phyloP scores from a whole-genome alignment of 1,284 basidiomycete species.

The Malassezia arunalokei region DNA sequence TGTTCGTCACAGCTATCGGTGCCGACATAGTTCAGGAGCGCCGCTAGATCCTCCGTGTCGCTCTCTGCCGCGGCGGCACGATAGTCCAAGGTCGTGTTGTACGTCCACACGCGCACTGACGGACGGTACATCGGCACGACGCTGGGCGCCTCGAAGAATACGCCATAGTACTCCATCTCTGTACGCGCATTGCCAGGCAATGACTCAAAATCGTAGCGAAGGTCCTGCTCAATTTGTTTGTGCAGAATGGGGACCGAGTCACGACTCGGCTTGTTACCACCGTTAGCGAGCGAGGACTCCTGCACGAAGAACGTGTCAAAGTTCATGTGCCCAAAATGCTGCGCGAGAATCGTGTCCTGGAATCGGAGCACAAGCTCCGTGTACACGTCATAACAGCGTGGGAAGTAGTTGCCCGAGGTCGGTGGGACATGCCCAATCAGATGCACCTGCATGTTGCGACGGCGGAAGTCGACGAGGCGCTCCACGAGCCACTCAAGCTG shows the following conservation, averaged over 20 bases:
- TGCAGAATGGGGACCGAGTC: neutral
- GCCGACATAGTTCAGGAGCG: slow-evolving; percentile 2
- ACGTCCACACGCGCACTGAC: slow-evolving; percentile 62
- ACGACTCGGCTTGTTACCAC: neutral
- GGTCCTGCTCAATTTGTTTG: slow-evolving; percentile 19
- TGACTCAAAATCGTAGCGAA: slow-evolving; percentile 37
- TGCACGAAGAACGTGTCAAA: slow-evolving; percentile 42
- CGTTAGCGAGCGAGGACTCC: slow-evolving; percentile 15
- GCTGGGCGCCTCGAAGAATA: slow-evolving; percentile 33
- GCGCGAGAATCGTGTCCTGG: slow-evolving; percentile 80
- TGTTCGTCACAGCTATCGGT: slow-evolving; percentile 21
- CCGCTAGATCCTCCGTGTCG: slow-evolving; percentile 31
- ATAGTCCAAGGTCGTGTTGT: slow-evolving; percentile 34
- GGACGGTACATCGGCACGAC: slow-evolving; percentile 83
- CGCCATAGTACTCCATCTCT: slow-evolving; percentile 30
- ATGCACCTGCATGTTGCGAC: slow-evolving; percentile 63
- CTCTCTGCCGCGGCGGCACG: neutral
- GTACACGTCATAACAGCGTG: slow-evolving; percentile 67
- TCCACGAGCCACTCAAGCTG: slow-evolving; percentile 71
- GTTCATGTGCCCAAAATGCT: slow-evolving; percentile 64
- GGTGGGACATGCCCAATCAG: slow-evolving; percentile 58
- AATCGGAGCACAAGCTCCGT: slow-evolving; percentile 67
- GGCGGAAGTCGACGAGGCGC: slow-evolving; percentile 61
- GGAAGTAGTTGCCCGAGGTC: slow-evolving; percentile 67
- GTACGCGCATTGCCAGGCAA: slow-evolving; percentile 31